phyloP scores from a whole-genome alignment of 2,329 filamentous ascomycete genomes.

The Mycogone perniciosa region DNA sequence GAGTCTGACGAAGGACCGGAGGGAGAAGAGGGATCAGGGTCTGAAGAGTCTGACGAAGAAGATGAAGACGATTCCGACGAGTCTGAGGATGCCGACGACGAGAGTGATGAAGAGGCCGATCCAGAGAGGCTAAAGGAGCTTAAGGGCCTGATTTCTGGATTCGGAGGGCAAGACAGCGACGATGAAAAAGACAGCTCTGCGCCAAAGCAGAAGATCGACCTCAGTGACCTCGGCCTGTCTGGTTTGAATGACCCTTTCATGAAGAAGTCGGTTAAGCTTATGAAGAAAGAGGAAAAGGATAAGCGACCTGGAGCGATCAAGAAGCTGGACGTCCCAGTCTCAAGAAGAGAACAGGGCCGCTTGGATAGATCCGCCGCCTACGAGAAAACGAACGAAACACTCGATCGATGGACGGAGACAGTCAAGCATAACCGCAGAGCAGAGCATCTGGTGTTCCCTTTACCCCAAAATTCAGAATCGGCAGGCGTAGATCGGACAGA shows the following conservation, averaged over 20 bases:
- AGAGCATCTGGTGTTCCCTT: slow-evolving; percentile 83
- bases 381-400: slow-evolving; percentile 83
- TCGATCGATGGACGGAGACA: slow-evolving; percentile 88
- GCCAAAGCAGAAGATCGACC: slow-evolving; percentile 60
- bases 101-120: slow-evolving; percentile 43
- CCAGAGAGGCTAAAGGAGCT: slow-evolving; percentile 58
- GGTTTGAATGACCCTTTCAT: slow-evolving; percentile 67
- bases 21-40: slow-evolving; percentile 37
- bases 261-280: slow-evolving; percentile 72
- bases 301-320: slow-evolving; percentile 40
- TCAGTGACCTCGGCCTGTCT: slow-evolving; percentile 67
- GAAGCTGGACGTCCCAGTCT: slow-evolving; percentile 76
- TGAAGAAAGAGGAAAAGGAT: slow-evolving; percentile 56
- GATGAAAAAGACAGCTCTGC: slow-evolving; percentile 34
- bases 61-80: slow-evolving; percentile 40
- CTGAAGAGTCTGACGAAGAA: slow-evolving; percentile 38
- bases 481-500: slow-evolving; percentile 56
- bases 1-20: slow-evolving; percentile 43
- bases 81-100: slow-evolving; percentile 37
- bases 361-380: slow-evolving; percentile 78
- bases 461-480: slow-evolving; percentile 63
- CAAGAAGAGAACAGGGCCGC: slow-evolving; percentile 79
- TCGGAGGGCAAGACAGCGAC: slow-evolving; percentile 58
- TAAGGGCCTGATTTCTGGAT: slow-evolving; percentile 62
- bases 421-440: slow-evolving; percentile 90